These are phyloP conservation scores for Hyphopichia homilentoma DNA, from an alignment of 805 yeast genomes.

Conservation along the genomic window DNA sequence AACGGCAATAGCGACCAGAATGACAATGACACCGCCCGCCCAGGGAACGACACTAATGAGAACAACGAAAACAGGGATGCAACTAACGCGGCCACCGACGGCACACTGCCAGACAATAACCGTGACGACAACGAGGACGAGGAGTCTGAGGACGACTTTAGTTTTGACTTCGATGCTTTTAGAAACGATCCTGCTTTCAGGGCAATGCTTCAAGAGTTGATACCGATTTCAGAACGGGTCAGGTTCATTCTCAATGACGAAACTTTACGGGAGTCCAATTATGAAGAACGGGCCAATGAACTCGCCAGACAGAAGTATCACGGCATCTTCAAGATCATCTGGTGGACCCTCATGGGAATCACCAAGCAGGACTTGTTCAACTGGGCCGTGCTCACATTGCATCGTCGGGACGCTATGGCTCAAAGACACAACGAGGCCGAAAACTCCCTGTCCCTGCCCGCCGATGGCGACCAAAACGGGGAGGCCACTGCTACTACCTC, in stretches of 20 bases:
- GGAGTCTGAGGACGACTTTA: conserved; percentile 9
- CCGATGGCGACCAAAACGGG: background rate
- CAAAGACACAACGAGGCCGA: no score
- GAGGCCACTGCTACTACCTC: conserved; percentile 2
- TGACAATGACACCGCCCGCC: background rate
- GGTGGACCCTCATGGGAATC: conserved; percentile 60
- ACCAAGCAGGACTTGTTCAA: conserved; percentile 44
- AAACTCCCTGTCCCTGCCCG: background rate
- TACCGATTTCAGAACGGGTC: conserved; percentile 41
- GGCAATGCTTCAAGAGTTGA: conserved; percentile 34
- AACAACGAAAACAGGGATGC: conserved; percentile 3
- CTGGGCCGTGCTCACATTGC: conserved; percentile 44
- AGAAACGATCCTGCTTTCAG: conserved; percentile 35
- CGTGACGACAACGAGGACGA: conserved; percentile 12
- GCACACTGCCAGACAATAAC: conserved; percentile 10
- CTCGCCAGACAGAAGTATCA: conserved; percentile 33
- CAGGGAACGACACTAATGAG: conserved; percentile 6
- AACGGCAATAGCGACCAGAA: conserved; percentile 6
- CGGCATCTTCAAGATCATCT: conserved; percentile 26
- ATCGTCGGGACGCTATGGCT: conserved; percentile 11
- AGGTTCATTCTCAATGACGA: conserved; percentile 36
- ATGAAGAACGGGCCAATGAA: conserved; percentile 44
- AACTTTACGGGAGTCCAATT: conserved; percentile 26
- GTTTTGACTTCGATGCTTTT: conserved; percentile 27
- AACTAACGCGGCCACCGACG: conserved; percentile 2